Conservation (phyloP, 805 yeast species). For the Sugiyamaella valdiviana region DNA sequence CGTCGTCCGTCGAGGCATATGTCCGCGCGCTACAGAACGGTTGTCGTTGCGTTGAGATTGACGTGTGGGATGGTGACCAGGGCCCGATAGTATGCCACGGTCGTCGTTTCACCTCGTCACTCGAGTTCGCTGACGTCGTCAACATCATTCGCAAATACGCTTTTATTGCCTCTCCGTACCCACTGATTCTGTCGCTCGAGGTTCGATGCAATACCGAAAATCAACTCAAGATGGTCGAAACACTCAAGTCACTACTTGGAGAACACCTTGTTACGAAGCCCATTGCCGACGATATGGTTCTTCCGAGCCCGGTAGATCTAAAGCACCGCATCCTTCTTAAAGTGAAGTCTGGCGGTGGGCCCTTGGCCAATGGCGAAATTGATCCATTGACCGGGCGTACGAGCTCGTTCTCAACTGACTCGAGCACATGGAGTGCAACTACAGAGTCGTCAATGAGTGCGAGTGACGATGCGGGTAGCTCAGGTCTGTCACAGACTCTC, state of each 20-base stretch:
- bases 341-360: conserved; percentile 51
- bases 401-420: conserved; percentile 16
- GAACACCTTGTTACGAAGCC: conserved; percentile 46
- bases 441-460: conserved; percentile 6
- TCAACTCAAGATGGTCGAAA: conserved; percentile 53
- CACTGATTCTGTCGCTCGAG: conserved; percentile 81
- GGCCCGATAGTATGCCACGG: conserved; percentile 94
- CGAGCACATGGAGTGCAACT: conserved; percentile 26
- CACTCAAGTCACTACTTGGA: conserved; percentile 53
- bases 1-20: conserved; percentile 84
- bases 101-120: conserved; percentile 67
- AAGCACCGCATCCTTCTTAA: conserved; percentile 70
- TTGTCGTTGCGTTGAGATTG: conserved; percentile 91
- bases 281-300: conserved; percentile 24
- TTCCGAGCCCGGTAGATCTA: conserved; percentile 72
- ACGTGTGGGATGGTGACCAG: conserved; percentile 80
- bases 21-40: conserved; percentile 83
- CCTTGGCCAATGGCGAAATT: background rate
- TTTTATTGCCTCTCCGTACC: conserved; percentile 79
- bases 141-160: conserved; percentile 76
- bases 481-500: background rate
- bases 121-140: conserved; percentile 63
- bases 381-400: background rate
- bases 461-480: conserved; percentile 4
- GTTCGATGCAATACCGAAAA: conserved; percentile 65